phyloP scores from a whole-genome alignment of 192 early-diverging fungal species.

The Coemansia sp. region DNA sequence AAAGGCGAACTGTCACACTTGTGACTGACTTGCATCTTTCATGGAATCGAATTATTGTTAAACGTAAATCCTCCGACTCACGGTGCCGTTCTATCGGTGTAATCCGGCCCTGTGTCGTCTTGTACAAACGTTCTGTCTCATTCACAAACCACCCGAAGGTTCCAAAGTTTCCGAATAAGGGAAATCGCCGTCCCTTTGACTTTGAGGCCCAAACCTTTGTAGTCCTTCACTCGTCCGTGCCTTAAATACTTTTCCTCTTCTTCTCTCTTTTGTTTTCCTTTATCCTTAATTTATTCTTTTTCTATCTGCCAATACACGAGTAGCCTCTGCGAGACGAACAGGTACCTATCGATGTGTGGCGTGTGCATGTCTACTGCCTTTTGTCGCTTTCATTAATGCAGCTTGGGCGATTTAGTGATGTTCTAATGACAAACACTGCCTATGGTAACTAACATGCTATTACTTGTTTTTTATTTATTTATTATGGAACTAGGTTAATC shows the following conservation, averaged over 20 bases:
- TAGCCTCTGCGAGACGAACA: not conserved
- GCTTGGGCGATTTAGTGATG: not conserved
- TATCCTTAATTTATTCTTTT: not conserved
- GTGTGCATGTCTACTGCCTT: not conserved
- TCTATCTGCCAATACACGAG: not conserved
- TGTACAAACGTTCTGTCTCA: not conserved
- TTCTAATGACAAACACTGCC: not conserved
- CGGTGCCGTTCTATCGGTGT: not conserved
- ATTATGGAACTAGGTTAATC: not conserved
- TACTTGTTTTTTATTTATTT: not conserved
- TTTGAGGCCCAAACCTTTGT: not conserved
- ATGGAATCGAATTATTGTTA: not conserved
- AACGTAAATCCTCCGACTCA: not conserved
- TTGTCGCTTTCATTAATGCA: not conserved
- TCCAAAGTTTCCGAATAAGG: not conserved
- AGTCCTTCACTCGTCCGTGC: not conserved
- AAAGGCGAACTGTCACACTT: not conserved
- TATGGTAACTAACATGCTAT: not conserved
- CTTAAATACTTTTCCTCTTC: not conserved
- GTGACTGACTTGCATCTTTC: not conserved
- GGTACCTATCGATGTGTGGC: not conserved
- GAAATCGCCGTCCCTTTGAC: constrained; percentile 6
- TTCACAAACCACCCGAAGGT: not conserved
- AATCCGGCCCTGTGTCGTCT: not conserved
- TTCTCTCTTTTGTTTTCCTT: not conserved